Evolutionary conservation across 306 rosid genomes (phyloP), one percentile per base, ranked within the genome.

Genomic region (Chamaecrista fasciculata): DNA sequence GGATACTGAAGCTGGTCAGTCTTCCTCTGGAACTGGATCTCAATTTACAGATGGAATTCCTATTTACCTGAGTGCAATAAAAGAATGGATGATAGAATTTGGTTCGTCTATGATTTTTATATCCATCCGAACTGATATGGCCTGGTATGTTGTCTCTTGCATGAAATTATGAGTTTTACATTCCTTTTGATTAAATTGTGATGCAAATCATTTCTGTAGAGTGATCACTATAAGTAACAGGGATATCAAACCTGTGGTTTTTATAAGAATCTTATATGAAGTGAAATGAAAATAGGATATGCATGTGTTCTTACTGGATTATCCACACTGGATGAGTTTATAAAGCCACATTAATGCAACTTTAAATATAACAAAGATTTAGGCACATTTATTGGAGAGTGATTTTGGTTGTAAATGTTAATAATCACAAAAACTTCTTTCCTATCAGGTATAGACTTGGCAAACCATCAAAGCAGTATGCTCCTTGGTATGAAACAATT

Each of bases 41-140:
- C 81, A 85, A 58, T 76, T 29, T 72, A 29, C 71, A n/a, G 88
- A 87, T 82, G 99, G 99, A 58, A 89, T 94, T 37, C 97, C 99
- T 52, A 84, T 87, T 73, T 94, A 82, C 82, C 78, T 91, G 66
- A 94, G 96, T 79, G 89, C 92, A 15, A 91, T 94, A 69, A 94
- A 91, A 79, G 99, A 94, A 67, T 94, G 99, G 99, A 80, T 91
- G 96, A 87, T 94, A 71, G 99, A 94, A 77, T 89, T 86, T 78
- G 99, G 99, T 1, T 75, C 97, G 9, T 85, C 97, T 37, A 89
- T 94, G 91, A 52, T 94, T 73, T 88, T 86, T 71, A 83, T 91
- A 72, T 91, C 96, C 28, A 84, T 94, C 77, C 88, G 97, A 65
- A 94, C 99, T 11, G 99, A 94, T 75, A 71, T 89, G 89, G 96